Evolutionary conservation across 495 filamentous ascomycete species (phyloP).

Genomic region (Thermothielavioides terrestris): DNA sequence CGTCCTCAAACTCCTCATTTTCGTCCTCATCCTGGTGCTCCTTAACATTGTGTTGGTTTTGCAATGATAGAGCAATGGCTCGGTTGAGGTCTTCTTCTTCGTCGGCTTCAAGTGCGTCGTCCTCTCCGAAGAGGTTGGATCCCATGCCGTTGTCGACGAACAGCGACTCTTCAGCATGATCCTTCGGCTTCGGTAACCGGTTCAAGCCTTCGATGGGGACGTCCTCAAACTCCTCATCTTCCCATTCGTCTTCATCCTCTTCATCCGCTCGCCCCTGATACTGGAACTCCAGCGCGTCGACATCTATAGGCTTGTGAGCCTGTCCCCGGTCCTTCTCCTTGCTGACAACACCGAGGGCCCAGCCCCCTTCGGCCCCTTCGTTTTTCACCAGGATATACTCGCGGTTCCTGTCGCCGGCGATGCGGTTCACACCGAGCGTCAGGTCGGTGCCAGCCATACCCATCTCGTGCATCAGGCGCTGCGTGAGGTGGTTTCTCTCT

Average conservation of each 20-base stretch:
- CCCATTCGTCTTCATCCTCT: slow-evolving; percentile 58
- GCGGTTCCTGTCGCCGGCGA: slow-evolving; percentile 81
- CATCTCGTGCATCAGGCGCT: slow-evolving; percentile 88
- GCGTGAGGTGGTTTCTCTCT: slow-evolving; percentile 91
- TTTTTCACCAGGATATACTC: slow-evolving; percentile 97
- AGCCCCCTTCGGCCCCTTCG: slow-evolving; percentile 89
- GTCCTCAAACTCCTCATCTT: slow-evolving; percentile 80
- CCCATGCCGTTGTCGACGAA: slow-evolving; percentile 48
- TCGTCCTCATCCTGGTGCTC: slow-evolving; percentile 47
- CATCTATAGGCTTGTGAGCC: slow-evolving; percentile 76
- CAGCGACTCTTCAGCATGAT: slow-evolving; percentile 46
- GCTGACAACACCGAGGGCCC: slow-evolving; percentile 88
- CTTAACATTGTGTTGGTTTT: slow-evolving; percentile 33
- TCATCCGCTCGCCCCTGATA: slow-evolving; percentile 51
- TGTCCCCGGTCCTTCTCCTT: slow-evolving; percentile 66
- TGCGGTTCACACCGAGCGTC: slow-evolving; percentile 54
- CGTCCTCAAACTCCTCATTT: slow-evolving; percentile 53
- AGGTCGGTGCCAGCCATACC: slow-evolving; percentile 73
- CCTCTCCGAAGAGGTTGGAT: slow-evolving; percentile 22
- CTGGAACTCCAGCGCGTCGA: slow-evolving; percentile 62
- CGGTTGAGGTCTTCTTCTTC: slow-evolving; percentile 73
- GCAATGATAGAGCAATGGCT: slow-evolving; percentile 78
- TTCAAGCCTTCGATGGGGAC: slow-evolving; percentile 93
- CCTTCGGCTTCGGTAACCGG: slow-evolving; percentile 59
- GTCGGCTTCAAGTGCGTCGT: slow-evolving; percentile 35